A percentile compares a stretch with the other conserved stretches of the same genome.
Evolutionary conservation across 2,329 filamentous ascomycete species (phyloP).

Genomic region (Fusarium illudens): DNA sequence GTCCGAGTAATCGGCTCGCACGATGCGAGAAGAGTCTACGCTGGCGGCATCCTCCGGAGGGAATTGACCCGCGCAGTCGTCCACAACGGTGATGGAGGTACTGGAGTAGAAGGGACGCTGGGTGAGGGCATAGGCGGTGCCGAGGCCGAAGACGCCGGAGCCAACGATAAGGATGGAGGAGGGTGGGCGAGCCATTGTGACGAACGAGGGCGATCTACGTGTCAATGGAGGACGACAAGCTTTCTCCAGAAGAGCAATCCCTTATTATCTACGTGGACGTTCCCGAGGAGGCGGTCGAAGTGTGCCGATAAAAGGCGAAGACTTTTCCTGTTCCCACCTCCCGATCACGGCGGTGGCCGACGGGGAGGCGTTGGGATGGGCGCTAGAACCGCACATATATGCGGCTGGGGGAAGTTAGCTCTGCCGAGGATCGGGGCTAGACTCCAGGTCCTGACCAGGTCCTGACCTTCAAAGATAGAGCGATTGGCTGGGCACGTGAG

Average conservation of each 20-base stretch:
- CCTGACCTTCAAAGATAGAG: neutral
- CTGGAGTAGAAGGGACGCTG: conserved; percentile 64
- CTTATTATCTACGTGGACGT: conserved; percentile 27
- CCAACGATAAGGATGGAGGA: conserved; percentile 72
- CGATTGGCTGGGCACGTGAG: conserved; percentile 21
- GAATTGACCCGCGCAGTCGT: conserved; percentile 65
- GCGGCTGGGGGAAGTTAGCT: conserved; percentile 17
- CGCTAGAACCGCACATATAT: conserved; percentile 13
- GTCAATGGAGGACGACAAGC: conserved; percentile 10
- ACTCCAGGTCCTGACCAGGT: neutral
- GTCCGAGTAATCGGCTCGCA: conserved; percentile 82
- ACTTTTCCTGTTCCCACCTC: conserved; percentile 34
- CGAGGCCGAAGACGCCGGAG: conserved; percentile 70
- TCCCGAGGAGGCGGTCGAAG: conserved; percentile 19
- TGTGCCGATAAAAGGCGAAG: conserved; percentile 24
- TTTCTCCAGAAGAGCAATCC: conserved; percentile 8
- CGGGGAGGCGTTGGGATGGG: neutral
- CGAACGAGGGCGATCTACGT: conserved; percentile 10
- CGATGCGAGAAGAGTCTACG: conserved; percentile 70
- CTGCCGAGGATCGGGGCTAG: conserved; percentile 36
- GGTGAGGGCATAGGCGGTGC: conserved; percentile 73
- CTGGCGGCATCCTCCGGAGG: conserved; percentile 67
- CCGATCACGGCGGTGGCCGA: conserved; percentile 41
- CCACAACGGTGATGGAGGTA: conserved; percentile 66
- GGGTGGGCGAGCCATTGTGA: conserved; percentile 48